Base-by-base conservation (phyloP, 805 yeast genomes). In the Myxozyma neotropica region DNA sequence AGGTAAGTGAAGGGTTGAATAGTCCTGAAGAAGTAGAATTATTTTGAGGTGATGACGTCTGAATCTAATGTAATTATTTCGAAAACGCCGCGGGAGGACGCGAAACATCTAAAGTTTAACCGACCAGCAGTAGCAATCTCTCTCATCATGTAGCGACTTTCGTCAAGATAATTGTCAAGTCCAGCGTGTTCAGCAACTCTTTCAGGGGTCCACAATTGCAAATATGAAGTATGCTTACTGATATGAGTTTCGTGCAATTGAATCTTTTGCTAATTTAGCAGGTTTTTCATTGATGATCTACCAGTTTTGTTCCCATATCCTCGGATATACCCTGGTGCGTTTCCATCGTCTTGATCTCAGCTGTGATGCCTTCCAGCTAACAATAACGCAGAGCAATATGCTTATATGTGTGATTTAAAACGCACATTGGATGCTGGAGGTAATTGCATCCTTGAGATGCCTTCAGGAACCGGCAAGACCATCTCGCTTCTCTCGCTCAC, bases 401-500 rank as follows among this genome's bases (percentile, higher is more conserved):
- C 92, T 35, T 94, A 94, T 75, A 94, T 94, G 99, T 84, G 94
- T 63, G 98, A 93, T 73, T 87, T 94, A 66, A 94, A 94, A 76
- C 84, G 86, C 70, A 88, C 97, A 0, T 75, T 94, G 53, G 99
- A 94, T 78, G 96, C 88, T 0, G 98, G 97, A 1, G 99, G 99
- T 12, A 92, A 92, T 71, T 88, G 97, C 74, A 91, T 94, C 55
- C 74, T 94, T 70, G 99, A 94, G 76, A 94, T 94, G 99, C 99
- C 99, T 67, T 94, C 99, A 4, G 99, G 99, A 3, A 94, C 99
- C 2, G 99, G 99, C 44, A 94, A 94, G 73, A 94, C 99, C 39
- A 88, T 94, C 2, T 91, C 98, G 0, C 79, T 94, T 71, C 78
- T 94, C 31, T 90, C 98, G 0, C 75, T 94, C 46, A 90, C 98